Conservation (phyloP, 148 eudicot species). For the Simmondsia chinensis region DNA sequence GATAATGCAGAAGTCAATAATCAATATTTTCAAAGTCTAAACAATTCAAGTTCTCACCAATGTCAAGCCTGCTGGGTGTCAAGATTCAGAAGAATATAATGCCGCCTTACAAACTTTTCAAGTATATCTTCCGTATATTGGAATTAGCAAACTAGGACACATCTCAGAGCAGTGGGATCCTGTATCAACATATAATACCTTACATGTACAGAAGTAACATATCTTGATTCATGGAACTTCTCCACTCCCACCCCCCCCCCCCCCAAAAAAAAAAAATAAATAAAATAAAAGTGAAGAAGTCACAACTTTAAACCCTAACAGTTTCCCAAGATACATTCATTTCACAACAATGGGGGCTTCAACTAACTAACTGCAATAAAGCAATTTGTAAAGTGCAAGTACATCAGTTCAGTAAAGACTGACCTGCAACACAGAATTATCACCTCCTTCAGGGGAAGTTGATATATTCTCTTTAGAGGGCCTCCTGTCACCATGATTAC, state of each 20-base stretch:
- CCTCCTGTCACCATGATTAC: too few species aligned
- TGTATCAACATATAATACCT: too few species aligned
- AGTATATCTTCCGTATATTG: not conserved
- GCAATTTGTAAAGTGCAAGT: conserved; percentile 1
- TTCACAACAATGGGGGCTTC: conserved; percentile 1
- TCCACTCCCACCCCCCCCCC: not conserved
- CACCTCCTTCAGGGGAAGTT: too few species aligned
- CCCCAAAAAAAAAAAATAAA: not conserved
- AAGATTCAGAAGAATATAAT: not conserved
- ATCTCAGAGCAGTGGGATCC: too few species aligned
- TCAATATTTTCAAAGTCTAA: too few species aligned
- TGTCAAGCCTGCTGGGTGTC: not conserved
- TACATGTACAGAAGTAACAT: not conserved
- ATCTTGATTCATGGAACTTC: not conserved
- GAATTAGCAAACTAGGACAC: not conserved
- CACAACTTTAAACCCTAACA: conserved; percentile 9
- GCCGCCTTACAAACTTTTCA: too few species aligned
- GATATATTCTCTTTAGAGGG: too few species aligned
- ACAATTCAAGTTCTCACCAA: too few species aligned
- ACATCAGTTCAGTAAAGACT: not conserved
- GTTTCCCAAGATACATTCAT: conserved; percentile 2
- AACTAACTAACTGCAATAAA: conserved; percentile 1
- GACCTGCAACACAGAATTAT: conserved; percentile 5
- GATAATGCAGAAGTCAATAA: too few species aligned
- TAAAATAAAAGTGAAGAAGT: not conserved